A percentile compares a stretch with the other conserved stretches of the same genome.
Conservation (phyloP, 352 stramenopile genomes). For the Aphanomyces stellatus region DNA sequence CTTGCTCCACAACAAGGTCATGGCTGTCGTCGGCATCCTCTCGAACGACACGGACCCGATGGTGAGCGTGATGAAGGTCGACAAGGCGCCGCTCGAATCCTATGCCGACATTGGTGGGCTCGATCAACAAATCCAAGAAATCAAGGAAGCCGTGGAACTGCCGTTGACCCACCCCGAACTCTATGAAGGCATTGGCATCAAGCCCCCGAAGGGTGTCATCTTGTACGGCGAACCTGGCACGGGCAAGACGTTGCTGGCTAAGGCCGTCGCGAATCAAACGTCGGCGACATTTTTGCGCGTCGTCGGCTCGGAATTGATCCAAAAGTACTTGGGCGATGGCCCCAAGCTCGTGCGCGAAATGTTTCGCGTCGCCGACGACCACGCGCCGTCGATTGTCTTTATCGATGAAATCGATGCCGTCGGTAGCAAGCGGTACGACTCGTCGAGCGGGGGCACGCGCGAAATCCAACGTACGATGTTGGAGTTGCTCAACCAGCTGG, state of each 20-base stretch:
- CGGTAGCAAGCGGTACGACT: conserved; percentile 99
- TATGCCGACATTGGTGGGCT: conserved; percentile 99
- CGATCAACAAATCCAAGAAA: conserved; percentile 96
- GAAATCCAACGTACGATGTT: conserved; percentile 99
- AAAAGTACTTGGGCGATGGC: conserved; percentile 99
- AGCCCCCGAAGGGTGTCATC: conserved; percentile 98
- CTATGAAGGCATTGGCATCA: conserved; percentile 99
- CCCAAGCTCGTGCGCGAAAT: conserved; percentile 99
- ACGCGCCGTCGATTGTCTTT: conserved; percentile 99
- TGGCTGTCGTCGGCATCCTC: conserved; percentile 99
- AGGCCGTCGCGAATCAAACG: conserved; percentile 99
- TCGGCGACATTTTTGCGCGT: conserved; percentile 99
- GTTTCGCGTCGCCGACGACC: conserved; percentile 98
- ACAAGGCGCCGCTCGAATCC: conserved; percentile 98
- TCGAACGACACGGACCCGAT: conserved; percentile 98
- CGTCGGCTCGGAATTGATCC: conserved; percentile 98
- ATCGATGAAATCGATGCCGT: conserved; percentile 99
- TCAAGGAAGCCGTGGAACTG: conserved; percentile 94
- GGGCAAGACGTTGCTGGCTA: conserved; percentile 99
- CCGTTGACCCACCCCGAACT: conserved; percentile 99
- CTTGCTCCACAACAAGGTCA: conserved; percentile 99
- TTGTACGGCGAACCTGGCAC: conserved; percentile 99
- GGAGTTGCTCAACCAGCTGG: conserved; percentile 99
- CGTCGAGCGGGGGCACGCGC: conserved; percentile 93
- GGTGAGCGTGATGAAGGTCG: conserved; percentile 99